Conservation (phyloP, 768 basidiomycete species). For the Leucosporidium scottii region DNA sequence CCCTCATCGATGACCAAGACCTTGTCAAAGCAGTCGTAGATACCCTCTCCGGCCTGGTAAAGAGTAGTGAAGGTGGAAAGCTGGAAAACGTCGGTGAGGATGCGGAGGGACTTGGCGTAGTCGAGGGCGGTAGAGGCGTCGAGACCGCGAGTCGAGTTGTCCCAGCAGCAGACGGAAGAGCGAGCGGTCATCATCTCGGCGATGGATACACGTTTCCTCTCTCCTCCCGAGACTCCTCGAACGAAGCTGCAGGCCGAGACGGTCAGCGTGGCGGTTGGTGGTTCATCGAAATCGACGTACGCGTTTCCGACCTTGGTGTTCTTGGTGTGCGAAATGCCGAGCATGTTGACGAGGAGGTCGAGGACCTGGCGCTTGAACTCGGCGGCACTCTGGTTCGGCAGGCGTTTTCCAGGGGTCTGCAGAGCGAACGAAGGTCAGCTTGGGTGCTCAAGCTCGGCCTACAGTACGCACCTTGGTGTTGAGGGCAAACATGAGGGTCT, state of each 20-base stretch:
- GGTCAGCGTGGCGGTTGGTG: no score
- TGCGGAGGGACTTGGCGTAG: constrained; percentile 64
- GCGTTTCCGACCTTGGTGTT: constrained; percentile 71
- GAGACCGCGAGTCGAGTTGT: constrained; percentile 63
- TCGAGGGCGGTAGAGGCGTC: constrained; percentile 76
- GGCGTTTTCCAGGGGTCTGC: constrained; percentile 38
- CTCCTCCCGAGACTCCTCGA: constrained; percentile 47
- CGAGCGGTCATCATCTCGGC: constrained; percentile 38
- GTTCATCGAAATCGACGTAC: constrained; percentile 48
- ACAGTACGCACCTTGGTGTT: constrained; percentile 40
- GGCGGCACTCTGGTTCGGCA: background rate
- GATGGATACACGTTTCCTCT: constrained; percentile 38
- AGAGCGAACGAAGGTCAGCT: no score
- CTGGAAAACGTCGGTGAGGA: constrained; percentile 70
- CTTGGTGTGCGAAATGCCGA: constrained; percentile 64
- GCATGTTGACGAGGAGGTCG: constrained; percentile 48
- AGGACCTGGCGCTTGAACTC: constrained; percentile 40
- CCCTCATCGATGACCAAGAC: constrained; percentile 71
- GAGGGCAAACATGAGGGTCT: constrained; percentile 52
- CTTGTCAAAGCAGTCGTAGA: constrained; percentile 63
- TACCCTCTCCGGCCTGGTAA: constrained; percentile 62
- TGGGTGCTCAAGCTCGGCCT: no score
- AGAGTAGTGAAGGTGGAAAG: constrained; percentile 39
- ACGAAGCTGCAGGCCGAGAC: constrained; percentile 43
- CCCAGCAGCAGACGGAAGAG: constrained; percentile 42